Base-by-base conservation (phyloP, 2,329 filamentous ascomycete genomes). In the Colletotrichum magnum region DNA sequence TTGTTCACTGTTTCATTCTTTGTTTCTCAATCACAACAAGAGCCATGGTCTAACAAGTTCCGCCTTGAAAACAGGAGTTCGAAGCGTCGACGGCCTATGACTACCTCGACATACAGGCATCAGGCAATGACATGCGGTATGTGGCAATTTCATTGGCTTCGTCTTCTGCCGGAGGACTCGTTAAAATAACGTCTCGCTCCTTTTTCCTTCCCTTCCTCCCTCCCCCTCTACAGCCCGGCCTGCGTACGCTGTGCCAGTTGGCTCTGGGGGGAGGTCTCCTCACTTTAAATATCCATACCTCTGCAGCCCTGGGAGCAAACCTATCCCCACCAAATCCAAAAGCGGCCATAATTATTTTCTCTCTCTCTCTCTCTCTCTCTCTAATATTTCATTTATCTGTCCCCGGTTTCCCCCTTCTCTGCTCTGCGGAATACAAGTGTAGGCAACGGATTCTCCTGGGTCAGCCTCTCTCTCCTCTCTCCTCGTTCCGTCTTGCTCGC, bases 71-170 rank as follows among this genome's bases (percentile, higher is more conserved):
- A 78, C 82, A 88, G 85, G 86, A 87, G 76, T 88, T 87, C 80
- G 84, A 87, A 79, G 82, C 85, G 78, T 85, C 86, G 78, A 82
- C 86, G 74, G 85, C 84, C 77, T 80, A 88, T 77, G 85, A 87
- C 74, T 88, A 87, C 76, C 82, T 88, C 76, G 85, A 86, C 62
- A 82, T 88, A 74, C 83, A 82, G 63, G 78, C 83, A 59, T 81
- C 83, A 74, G 76, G 81, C 39, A 79, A 77, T 83, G 86, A 88
- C 76, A 86, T 88, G 81, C 86, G 87, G 87, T 88, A 78, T 77
- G 87, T 85, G 53, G 54, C 66, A 65, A 32, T 65, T 32, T 64
- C 65, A 72, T 77, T 75, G 69, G 64, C 21, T 15, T 52, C 39
- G 51, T 21, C 26, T 16, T 57, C 51, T 51, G 48, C 45, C 12